These are phyloP conservation scores for Trametes maxima DNA, from an alignment of 768 basidiomycete genomes.

Conservation along the genomic window DNA sequence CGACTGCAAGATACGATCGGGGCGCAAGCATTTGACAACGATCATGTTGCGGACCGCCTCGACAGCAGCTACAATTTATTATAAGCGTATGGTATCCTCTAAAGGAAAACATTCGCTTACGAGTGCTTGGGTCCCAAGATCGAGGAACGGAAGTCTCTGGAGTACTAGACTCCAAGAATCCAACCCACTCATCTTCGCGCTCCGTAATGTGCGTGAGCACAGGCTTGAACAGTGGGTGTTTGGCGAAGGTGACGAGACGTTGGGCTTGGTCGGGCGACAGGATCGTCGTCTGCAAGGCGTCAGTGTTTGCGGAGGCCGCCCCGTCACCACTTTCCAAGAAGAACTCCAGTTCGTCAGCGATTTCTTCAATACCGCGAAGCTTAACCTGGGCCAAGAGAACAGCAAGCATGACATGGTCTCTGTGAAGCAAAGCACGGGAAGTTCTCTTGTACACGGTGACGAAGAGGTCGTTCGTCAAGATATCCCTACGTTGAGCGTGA, in stretches of 20 bases:
- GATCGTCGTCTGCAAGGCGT: constrained; percentile 46
- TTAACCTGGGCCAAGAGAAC: constrained; percentile 90
- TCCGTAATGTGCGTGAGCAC: constrained; percentile 65
- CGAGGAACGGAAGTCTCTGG: constrained; percentile 76
- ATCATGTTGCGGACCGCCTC: constrained; percentile 76
- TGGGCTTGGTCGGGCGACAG: constrained; percentile 68
- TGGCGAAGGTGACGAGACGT: constrained; percentile 72
- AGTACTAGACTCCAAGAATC: constrained; percentile 64
- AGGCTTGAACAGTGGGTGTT: constrained; percentile 75
- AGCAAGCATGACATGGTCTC: constrained; percentile 89
- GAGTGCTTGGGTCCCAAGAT: constrained; percentile 76
- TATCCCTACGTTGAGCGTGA: constrained; percentile 68
- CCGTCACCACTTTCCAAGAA: constrained; percentile 87
- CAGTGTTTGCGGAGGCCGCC: constrained; percentile 43
- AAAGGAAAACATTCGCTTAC: constrained; percentile 49
- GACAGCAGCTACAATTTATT: constrained; percentile 53
- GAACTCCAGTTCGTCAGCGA: constrained; percentile 85
- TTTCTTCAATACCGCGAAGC: constrained; percentile 76
- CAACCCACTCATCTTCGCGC: constrained; percentile 66
- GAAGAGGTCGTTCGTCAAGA: constrained; percentile 88
- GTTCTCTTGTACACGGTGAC: constrained; percentile 85
- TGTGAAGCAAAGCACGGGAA: constrained; percentile 85
- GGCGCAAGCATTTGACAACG: constrained; percentile 88
- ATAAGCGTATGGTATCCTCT: constrained; percentile 18
- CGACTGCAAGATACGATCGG: constrained; percentile 88